Base-by-base conservation (phyloP, 140 eudicot genomes). In the Bidens hawaiensis region DNA sequence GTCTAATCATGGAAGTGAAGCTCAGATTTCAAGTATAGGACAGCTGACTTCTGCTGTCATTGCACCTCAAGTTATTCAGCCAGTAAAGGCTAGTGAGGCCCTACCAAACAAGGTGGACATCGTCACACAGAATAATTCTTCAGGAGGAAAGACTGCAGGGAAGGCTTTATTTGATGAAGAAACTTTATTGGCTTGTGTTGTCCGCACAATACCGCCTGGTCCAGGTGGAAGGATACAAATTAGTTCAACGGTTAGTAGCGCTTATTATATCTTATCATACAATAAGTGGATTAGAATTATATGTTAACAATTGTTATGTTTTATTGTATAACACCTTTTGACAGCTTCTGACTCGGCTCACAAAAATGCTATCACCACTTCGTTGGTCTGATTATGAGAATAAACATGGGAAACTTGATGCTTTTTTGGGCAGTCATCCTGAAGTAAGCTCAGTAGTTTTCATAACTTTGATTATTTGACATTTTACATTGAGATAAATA, bases 201-300 rank as follows among this genome's bases (percentile, higher is more conserved):
- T 80, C 76, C 99, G 96, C 61, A 88, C 99, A 27, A 83, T 93
- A 22, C 96, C 96, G 55, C 86, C 94, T 67, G 96, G 88, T 56
- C 55, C 82, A 15, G 76, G 88, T 53, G 95, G 97, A 65, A 81
- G 78, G 67, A 93, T 88, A 47, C 81, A 87, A 63, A 93, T 93
- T 60, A 88, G 94, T 78, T 83, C 96, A 72, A 93, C 99, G 81
- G 97, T 93, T 59, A 36, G 95, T 74, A 41, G 8, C 73, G 30
- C 26, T 26, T 14, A 55, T 1, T 18, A 22, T 14, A 40, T n/a
- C n/a, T n/a, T n/a, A n/a, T n/a, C n/a, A n/a, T n/a, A n/a, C n/a
- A n/a, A 12, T 24, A 52, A 50, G 12, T 55, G 45, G 15, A 28
- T 25, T 16, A n/a, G 10, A 56, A 16, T 28, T 46, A 15, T 15